Conservation (phyloP, 2,329 filamentous ascomycete genomes). For the Escovopsis sp. region DNA sequence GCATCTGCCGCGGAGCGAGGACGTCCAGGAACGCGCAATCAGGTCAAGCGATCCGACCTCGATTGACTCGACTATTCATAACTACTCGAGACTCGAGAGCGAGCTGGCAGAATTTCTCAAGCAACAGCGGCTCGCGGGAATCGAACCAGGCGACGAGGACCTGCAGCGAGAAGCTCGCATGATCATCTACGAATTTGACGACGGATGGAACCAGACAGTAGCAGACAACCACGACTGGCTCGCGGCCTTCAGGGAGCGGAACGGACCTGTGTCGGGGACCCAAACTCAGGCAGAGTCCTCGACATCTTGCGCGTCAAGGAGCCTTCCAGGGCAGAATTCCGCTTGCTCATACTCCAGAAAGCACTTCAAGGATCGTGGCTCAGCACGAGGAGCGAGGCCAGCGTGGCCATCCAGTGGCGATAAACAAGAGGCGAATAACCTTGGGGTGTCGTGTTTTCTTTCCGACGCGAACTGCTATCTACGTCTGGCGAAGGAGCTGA, state of each 20-base stretch:
- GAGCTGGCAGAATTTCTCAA: slow-evolving; percentile 40
- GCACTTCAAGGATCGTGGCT: not conserved
- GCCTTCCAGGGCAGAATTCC: not conserved
- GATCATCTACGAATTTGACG: slow-evolving; percentile 47
- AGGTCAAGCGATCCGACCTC: slow-evolving; percentile 38
- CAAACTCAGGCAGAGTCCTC: not conserved
- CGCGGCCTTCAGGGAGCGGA: slow-evolving; percentile 34
- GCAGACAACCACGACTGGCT: slow-evolving; percentile 43
- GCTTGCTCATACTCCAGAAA: not conserved
- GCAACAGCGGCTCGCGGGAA: slow-evolving; percentile 27
- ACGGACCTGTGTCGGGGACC: slow-evolving; percentile 13
- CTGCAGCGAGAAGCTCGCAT: slow-evolving; percentile 43
- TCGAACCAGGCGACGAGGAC: slow-evolving; percentile 36
- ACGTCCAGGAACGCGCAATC: slow-evolving; percentile 32
- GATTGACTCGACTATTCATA: slow-evolving; percentile 46
- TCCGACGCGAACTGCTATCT: slow-evolving; percentile 48
- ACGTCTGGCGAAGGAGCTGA: slow-evolving; percentile 37
- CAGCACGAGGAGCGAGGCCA: too few species aligned
- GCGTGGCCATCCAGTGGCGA: not conserved
- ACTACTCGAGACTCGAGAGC: slow-evolving; percentile 38
- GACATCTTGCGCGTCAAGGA: not conserved
- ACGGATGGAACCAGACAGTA: slow-evolving; percentile 49
- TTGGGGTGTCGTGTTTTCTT: slow-evolving; percentile 29
- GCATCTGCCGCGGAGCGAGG: slow-evolving; percentile 41
- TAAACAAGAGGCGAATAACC: not conserved